Conservation (phyloP, 202 grass and related monocot species). For the Zizania palustris region DNA sequence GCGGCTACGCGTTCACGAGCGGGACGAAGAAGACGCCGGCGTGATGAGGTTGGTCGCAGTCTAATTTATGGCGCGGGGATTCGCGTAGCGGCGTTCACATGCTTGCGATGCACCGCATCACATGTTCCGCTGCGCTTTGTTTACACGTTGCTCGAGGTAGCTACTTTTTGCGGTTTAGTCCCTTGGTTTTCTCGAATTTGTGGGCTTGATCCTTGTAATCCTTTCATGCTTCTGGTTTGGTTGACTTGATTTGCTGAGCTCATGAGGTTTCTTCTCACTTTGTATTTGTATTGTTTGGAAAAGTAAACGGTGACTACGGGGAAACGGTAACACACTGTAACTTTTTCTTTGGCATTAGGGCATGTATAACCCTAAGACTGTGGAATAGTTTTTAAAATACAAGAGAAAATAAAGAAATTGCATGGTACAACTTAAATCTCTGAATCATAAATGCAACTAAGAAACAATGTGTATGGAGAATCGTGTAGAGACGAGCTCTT, state of each 20-base stretch:
- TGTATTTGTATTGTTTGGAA: neutral
- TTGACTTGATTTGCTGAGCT: neutral
- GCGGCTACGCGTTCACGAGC: neutral
- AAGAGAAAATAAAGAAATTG: no score
- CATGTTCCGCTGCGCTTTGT: conserved; percentile 2
- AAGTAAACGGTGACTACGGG: neutral
- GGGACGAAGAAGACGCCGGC: conserved; percentile 1
- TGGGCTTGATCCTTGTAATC: no score
- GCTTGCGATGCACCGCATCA: no score
- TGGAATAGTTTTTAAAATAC: no score
- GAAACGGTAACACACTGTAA: neutral
- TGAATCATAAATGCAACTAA: no score
- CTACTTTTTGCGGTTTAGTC: neutral
- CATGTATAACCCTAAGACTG: no score
- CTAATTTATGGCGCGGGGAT: conserved; percentile 42
- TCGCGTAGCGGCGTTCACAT: conserved; percentile 45
- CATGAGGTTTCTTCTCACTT: neutral
- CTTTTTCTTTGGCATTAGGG: no score
- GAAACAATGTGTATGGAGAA: no score
- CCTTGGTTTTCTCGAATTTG: neutral
- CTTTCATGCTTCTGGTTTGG: neutral
- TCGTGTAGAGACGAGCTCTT: no score
- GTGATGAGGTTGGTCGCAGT: conserved; percentile 17
- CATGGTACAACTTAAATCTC: no score
- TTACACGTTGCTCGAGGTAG: neutral